Evolutionary conservation across 2,329 filamentous ascomycete species (phyloP), one percentile per base, ranked within the genome.

Genomic region (Phyllosticta citribraziliensis): DNA sequence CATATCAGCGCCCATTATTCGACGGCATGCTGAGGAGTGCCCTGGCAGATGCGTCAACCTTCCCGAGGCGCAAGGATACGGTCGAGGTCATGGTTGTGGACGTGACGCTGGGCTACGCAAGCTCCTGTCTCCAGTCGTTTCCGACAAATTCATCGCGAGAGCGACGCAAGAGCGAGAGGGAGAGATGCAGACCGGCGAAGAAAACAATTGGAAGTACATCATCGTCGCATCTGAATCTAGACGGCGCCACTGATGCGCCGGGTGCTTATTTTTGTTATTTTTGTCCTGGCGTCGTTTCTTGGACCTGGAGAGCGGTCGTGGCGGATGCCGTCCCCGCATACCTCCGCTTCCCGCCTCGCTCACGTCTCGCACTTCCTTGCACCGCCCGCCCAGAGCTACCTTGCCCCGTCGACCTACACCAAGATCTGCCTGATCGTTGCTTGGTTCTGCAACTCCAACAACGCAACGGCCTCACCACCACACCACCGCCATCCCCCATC

Each of bases 391-490:
- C 40, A 47, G 14, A 47, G 40, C 40, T 47, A 47, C 40, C 40
- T 17, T n/a, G n/a, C 40, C 5, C 14, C 35, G 35, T 40, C 17
- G 11, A 40, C 35, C 40, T 47, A 47, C 40, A 47, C 40, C 17
- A n/a, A n/a, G 40, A 17, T 47, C 40, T 47, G 40, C 17, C 40
- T 47, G 40, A 30, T 30, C 27, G 9, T 10, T 30, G 1, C 5
- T 30, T 30, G 27, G 17, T 69, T 70, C 63, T 30, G 64, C 9
- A 66, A 72, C 58, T 57, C 57, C 8, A 64, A 71, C 52, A 72
- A 70, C 64, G 25, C 52, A 72, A 70, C 64, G 25, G 58, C 24
- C 52, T 61, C 35, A 60, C 62, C 9, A 64, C 61, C 35, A 62
- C 61, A 5, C 27, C 40, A 30, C 22, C 55, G 33, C 51, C 30